Evolutionary conservation across 768 basidiomycete species (phyloP).

Genomic region (Mycena alexandri): DNA sequence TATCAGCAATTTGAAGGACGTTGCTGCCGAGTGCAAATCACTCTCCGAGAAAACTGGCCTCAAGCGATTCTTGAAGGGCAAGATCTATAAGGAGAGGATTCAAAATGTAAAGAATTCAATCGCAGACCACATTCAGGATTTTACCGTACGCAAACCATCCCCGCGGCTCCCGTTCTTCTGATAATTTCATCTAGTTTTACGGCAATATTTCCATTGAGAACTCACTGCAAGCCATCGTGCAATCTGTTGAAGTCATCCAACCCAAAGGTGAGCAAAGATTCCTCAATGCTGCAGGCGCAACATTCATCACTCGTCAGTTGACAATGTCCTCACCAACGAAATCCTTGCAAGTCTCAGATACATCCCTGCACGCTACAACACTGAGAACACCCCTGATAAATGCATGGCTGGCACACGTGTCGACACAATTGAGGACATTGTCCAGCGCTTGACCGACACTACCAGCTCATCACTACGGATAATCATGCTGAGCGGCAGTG

Average conservation of each 20-base stretch:
- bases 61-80: background rate
- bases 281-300: background rate
- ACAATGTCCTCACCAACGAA: background rate
- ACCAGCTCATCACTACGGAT: background rate
- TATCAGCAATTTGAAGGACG: background rate
- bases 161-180: background rate
- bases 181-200: background rate
- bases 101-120: background rate
- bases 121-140: background rate
- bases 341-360: constrained; percentile 3
- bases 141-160: background rate
- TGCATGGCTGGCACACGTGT: constrained; percentile 22
- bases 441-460: background rate
- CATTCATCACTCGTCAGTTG: background rate
- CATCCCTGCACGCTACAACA: constrained; percentile 15
- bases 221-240: background rate
- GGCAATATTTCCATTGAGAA: constrained; percentile 16
- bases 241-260: background rate
- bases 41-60: background rate
- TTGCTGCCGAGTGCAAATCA: background rate
- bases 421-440: constrained; percentile 6
- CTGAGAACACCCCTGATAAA: constrained; percentile 8
- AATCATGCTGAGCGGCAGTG: background rate
- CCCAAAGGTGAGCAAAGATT: background rate
- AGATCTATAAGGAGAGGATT: background rate